phyloP scores from a whole-genome alignment of 306 rosid genomes.

The Prunus kanzakura region DNA sequence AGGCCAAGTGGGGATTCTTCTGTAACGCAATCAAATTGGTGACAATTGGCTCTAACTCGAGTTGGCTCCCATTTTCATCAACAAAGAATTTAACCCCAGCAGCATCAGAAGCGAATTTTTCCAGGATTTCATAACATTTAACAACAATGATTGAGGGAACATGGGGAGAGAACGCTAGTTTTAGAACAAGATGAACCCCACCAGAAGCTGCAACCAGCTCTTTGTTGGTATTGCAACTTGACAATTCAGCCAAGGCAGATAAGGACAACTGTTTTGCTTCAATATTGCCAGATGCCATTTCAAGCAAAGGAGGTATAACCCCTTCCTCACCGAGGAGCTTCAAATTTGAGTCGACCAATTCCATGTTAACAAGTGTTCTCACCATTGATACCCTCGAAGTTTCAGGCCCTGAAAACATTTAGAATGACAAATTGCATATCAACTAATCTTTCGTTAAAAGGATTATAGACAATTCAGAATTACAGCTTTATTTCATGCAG shows the following conservation, averaged over 20 bases:
- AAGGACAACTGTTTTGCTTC: conserved; percentile 52
- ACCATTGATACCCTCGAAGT: conserved; percentile 60
- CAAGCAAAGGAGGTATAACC: conserved; percentile 62
- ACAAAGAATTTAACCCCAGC: conserved; percentile 56
- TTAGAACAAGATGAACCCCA: conserved; percentile 60
- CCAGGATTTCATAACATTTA: conserved; percentile 66
- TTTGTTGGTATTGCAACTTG: conserved; percentile 51
- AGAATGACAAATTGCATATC: conserved; percentile 18
- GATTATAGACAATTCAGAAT: conserved; percentile 1
- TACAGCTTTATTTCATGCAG: background rate
- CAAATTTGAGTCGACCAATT: conserved; percentile 48
- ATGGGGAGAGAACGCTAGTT: conserved; percentile 43
- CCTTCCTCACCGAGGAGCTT: conserved; percentile 71
- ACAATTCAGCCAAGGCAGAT: conserved; percentile 58
- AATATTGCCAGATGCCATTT: conserved; percentile 51
- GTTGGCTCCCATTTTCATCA: conserved; percentile 60
- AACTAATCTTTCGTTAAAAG: background rate
- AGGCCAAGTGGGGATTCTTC: conserved; percentile 37
- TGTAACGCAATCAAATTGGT: conserved; percentile 49
- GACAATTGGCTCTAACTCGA: conserved; percentile 62
- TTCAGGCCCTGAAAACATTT: conserved; percentile 57
- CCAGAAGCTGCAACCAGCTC: conserved; percentile 55
- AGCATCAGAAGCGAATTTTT: conserved; percentile 54
- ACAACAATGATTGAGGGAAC: conserved; percentile 33
- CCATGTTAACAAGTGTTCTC: conserved; percentile 46